Conservation (phyloP, 2,329 filamentous ascomycete genomes). For the Scedosporium boydii region DNA sequence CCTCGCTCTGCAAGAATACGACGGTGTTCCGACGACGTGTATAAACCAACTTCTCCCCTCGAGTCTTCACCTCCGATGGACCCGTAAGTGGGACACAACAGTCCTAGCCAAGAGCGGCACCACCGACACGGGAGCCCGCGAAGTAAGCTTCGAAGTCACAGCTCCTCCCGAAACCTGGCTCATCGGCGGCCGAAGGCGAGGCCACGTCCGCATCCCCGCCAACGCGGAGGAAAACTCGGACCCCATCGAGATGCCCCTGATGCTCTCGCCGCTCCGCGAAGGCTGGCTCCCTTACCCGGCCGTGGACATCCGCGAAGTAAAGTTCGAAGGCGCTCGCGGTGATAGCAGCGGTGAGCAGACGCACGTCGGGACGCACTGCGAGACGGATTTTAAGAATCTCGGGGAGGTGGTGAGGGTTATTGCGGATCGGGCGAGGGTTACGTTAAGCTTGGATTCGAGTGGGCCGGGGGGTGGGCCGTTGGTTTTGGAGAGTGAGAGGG, state of each 20-base stretch:
- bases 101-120: slow-evolving; percentile 16
- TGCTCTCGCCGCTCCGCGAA: slow-evolving; percentile 71
- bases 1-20: slow-evolving; percentile 11
- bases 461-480: slow-evolving; percentile 56
- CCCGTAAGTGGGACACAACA: slow-evolving; percentile 49
- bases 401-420: slow-evolving; percentile 70
- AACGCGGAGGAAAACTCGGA: slow-evolving; percentile 7
- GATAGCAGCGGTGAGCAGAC: not conserved
- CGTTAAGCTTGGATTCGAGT: slow-evolving; percentile 60
- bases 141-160: slow-evolving; percentile 77
- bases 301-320: slow-evolving; percentile 65
- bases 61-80: slow-evolving; percentile 53
- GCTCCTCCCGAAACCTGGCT: slow-evolving; percentile 72
- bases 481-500: slow-evolving; percentile 52
- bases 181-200: slow-evolving; percentile 70
- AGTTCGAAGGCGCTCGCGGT: slow-evolving; percentile 16
- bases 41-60: slow-evolving; percentile 58
- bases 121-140: slow-evolving; percentile 36
- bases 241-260: slow-evolving; percentile 47
- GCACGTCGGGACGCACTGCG: slow-evolving; percentile 37
- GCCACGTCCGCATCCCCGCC: slow-evolving; percentile 58
- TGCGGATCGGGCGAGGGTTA: slow-evolving; percentile 61
- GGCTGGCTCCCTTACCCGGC: slow-evolving; percentile 70
- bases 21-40: slow-evolving; percentile 34
- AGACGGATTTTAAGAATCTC: slow-evolving; percentile 71